phyloP scores from a whole-genome alignment of 2,329 filamentous ascomycete genomes.

The Aureobasidium melanogenum region DNA sequence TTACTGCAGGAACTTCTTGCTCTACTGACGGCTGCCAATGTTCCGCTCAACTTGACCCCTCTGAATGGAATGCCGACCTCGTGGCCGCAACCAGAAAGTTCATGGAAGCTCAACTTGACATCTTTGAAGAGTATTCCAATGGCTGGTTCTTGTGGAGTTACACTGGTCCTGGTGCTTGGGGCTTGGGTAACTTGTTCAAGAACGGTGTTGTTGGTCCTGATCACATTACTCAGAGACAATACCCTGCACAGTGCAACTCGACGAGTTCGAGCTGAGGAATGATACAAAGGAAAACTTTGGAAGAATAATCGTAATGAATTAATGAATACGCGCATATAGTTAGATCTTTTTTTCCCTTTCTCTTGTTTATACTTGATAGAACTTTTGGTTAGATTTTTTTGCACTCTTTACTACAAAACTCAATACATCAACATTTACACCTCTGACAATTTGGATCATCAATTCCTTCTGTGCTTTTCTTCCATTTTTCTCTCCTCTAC shows the following conservation, averaged over 20 bases:
- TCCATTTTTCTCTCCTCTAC: too few relatives aligned
- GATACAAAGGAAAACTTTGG: too few relatives aligned
- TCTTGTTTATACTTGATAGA: too few relatives aligned
- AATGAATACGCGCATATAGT: too few relatives aligned
- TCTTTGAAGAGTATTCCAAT: slow-evolving; percentile 41
- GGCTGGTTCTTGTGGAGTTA: slow-evolving; percentile 50
- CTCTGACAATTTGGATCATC: too few relatives aligned
- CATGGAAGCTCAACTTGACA: slow-evolving; percentile 46
- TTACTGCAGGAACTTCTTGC: slow-evolving; percentile 29
- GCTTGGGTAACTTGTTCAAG: slow-evolving; percentile 30
- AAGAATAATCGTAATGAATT: too few relatives aligned
- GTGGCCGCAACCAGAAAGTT: slow-evolving; percentile 40
- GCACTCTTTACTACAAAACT: too few relatives aligned
- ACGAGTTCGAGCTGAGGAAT: neutral
- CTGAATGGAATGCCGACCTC: slow-evolving; percentile 35
- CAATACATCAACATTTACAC: too few relatives aligned
- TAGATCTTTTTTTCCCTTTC: too few relatives aligned
- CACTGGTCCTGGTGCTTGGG: slow-evolving; percentile 35
- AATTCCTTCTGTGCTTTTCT: too few relatives aligned
- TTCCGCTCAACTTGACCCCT: slow-evolving; percentile 37
- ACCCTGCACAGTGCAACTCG: slow-evolving; percentile 17
- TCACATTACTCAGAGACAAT: slow-evolving; percentile 25
- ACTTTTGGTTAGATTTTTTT: too few relatives aligned
- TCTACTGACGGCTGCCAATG: slow-evolving; percentile 30
- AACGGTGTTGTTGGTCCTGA: slow-evolving; percentile 31